Conservation (phyloP, 495 filamentous ascomycete species). For the Aspergillus diversus region DNA sequence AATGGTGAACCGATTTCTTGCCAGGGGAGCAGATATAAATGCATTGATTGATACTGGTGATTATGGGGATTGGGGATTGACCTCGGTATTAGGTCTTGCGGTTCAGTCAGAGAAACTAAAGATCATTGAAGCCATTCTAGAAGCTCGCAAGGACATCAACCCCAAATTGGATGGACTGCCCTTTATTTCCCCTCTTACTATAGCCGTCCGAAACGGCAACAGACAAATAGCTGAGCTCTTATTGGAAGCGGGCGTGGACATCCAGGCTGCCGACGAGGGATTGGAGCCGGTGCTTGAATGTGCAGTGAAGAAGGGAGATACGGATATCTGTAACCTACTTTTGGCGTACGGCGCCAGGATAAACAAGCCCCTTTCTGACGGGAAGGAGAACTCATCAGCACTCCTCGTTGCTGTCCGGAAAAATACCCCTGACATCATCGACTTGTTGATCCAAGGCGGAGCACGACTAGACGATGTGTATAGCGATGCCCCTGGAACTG, state of each 20-base stretch:
- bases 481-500: conserved; percentile 3
- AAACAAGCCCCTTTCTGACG: not conserved
- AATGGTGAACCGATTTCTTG: conserved; percentile 16
- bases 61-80: conserved; percentile 1
- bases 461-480: conserved; percentile 14
- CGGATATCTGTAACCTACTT: not conserved
- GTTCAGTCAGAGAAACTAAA: not conserved
- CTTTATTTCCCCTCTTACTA: conserved; percentile 1
- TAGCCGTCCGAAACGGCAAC: not conserved
- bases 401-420: not conserved
- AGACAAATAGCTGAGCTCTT: not conserved
- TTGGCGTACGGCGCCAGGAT: not conserved
- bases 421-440: not conserved
- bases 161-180: not conserved
- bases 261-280: not conserved
- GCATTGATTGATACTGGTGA: conserved; percentile 3
- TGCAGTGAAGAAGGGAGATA: not conserved
- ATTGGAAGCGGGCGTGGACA: conserved; percentile 3
- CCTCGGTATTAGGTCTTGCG: conserved; percentile 1
- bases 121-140: not conserved
- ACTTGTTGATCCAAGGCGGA: not conserved
- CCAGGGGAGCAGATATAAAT: conserved; percentile 22
- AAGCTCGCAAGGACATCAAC: not conserved
- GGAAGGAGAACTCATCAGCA: not conserved
- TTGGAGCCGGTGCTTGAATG: not conserved